Evolutionary conservation across 2,329 filamentous ascomycete species (phyloP).

Genomic region (Neodidymelliopsis sp.): DNA sequence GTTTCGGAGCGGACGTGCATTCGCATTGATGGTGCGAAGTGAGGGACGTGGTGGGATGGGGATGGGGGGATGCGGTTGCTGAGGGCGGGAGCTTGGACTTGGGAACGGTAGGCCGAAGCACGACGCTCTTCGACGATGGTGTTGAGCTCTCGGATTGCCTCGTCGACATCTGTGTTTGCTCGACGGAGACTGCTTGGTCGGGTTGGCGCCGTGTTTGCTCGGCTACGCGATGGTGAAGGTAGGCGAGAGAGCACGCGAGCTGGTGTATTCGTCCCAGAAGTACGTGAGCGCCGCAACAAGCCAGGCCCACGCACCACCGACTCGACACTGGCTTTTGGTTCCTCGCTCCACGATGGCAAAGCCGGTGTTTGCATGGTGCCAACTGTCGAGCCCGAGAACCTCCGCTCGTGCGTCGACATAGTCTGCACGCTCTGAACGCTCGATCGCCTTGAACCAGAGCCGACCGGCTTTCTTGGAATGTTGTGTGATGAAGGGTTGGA

Average conservation of each 20-base stretch:
- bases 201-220: conserved; percentile 45
- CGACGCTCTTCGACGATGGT: conserved; percentile 58
- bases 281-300: conserved; percentile 37
- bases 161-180: conserved; percentile 51
- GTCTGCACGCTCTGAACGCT: conserved; percentile 41
- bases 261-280: conserved; percentile 33
- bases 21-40: conserved; percentile 55
- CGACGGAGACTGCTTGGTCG: conserved; percentile 49
- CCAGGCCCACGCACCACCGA: conserved; percentile 29
- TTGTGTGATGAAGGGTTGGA: conserved; percentile 37
- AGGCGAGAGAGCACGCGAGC: conserved; percentile 39
- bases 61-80: conserved; percentile 42
- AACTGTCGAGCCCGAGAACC: conserved; percentile 32
- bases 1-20: conserved; percentile 57
- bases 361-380: conserved; percentile 34
- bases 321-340: conserved; percentile 29
- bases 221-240: conserved; percentile 45
- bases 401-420: conserved; percentile 28
- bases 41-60: conserved; percentile 53
- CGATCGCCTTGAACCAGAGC: conserved; percentile 36
- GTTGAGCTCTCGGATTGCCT: conserved; percentile 57
- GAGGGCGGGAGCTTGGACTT: conserved; percentile 37
- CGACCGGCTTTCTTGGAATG: conserved; percentile 45
- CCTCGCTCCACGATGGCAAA: conserved; percentile 35
- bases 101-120: conserved; percentile 47